A percentile compares a stretch with the other conserved stretches of the same genome.
phyloP scores from a whole-genome alignment of 495 filamentous ascomycete genomes.

The Apodospora peruviana region DNA sequence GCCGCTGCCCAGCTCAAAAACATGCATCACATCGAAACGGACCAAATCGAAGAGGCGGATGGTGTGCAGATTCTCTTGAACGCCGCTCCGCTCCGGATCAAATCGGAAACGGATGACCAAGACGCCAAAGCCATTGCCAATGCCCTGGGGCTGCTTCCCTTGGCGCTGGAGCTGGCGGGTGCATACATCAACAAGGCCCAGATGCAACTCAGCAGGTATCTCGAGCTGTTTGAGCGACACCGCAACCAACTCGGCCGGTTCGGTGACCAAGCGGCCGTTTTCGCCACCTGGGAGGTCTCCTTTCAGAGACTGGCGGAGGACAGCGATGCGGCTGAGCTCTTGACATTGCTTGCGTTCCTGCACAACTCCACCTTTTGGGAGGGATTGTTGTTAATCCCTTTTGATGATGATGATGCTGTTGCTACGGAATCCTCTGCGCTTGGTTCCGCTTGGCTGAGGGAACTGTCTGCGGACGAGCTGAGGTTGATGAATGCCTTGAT shows the following conservation, averaged over 20 bases:
- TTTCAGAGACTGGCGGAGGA: background rate
- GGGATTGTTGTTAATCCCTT: background rate
- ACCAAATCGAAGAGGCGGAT: background rate
- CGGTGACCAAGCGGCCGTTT: background rate
- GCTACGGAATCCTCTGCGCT: background rate
- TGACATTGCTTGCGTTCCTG: background rate
- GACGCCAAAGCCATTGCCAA: background rate
- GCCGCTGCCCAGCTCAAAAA: background rate
- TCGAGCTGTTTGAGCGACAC: background rate
- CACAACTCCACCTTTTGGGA: background rate
- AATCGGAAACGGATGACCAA: background rate
- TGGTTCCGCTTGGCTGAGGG: background rate
- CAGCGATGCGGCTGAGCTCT: background rate
- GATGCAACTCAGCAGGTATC: conserved; percentile 2
- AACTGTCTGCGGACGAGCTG: background rate
- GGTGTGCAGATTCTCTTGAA: background rate
- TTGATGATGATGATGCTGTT: too few species aligned
- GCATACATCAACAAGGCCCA: conserved; percentile 2
- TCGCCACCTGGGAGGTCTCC: background rate
- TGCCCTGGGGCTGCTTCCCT: background rate
- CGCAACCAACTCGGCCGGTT: background rate
- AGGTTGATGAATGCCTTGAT: background rate
- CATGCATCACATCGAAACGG: background rate
- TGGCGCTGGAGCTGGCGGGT: conserved; percentile 1
- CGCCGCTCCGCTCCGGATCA: background rate